A percentile compares a stretch with the other conserved stretches of the same genome.
Conservation (phyloP, 2,329 filamentous ascomycete species). For the Shiraia sp. region DNA sequence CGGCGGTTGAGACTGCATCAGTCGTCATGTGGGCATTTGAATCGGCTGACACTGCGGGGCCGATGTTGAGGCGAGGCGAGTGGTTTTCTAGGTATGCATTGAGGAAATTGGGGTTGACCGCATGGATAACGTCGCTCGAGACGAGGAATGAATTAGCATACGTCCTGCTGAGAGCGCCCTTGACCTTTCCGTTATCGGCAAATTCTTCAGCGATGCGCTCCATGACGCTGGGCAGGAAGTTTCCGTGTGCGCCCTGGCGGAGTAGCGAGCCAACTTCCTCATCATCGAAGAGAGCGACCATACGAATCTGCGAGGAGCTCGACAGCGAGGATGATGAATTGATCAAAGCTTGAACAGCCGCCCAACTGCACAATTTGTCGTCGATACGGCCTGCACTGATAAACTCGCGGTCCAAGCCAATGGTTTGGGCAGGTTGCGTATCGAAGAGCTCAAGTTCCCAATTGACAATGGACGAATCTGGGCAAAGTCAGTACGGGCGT, state of each 20-base stretch:
- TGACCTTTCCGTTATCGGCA: slow-evolving; percentile 47
- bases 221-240: slow-evolving; percentile 81
- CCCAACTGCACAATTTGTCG: slow-evolving; percentile 96
- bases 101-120: slow-evolving; percentile 92
- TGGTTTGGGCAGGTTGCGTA: slow-evolving; percentile 78
- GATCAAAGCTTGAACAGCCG: slow-evolving; percentile 82
- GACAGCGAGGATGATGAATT: slow-evolving; percentile 58
- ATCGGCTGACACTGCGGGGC: slow-evolving; percentile 78
- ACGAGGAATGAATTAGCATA: slow-evolving; percentile 92
- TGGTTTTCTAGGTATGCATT: slow-evolving; percentile 82
- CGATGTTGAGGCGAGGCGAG: slow-evolving; percentile 84
- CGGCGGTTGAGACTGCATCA: slow-evolving; percentile 79
- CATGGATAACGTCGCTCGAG: slow-evolving; percentile 90
- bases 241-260: slow-evolving; percentile 85
- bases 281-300: slow-evolving; percentile 94
- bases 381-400: slow-evolving; percentile 96
- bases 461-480: slow-evolving; percentile 74
- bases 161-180: slow-evolving; percentile 72
- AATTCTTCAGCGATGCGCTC: slow-evolving; percentile 79
- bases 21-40: slow-evolving; percentile 96
- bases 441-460: slow-evolving; percentile 98
- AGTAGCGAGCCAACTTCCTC: slow-evolving; percentile 94
- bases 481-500: slow-evolving; percentile 8
- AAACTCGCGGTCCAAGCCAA: slow-evolving; percentile 87
- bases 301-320: slow-evolving; percentile 73